Evolutionary conservation across 108 stramenopile genomes (phyloP).

Genomic region (Skeletonema marinoi): DNA sequence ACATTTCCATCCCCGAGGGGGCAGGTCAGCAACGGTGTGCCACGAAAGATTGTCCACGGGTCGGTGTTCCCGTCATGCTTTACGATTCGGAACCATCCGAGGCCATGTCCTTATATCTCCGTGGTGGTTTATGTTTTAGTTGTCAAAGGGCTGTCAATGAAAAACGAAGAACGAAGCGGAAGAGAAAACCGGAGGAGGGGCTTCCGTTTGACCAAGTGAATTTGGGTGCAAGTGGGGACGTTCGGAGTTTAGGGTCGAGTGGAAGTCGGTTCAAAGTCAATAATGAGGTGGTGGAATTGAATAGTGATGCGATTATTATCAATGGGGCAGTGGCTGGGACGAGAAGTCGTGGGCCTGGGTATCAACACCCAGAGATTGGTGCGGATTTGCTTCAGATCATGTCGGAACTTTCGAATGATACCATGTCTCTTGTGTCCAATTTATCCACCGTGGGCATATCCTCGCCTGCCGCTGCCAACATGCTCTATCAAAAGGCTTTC

Average conservation of each 20-base stretch:
- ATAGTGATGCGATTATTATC: constrained; percentile 68
- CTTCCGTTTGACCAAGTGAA: not conserved
- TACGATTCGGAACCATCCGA: constrained; percentile 77
- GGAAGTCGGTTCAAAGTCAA: constrained; percentile 43
- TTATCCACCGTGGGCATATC: not conserved
- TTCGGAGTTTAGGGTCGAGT: constrained; percentile 8
- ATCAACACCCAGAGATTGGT: constrained; percentile 62
- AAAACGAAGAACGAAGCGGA: constrained; percentile 76
- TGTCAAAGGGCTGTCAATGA: constrained; percentile 85
- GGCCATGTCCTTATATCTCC: constrained; percentile 67
- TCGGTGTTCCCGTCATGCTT: constrained; percentile 73
- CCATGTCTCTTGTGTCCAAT: constrained; percentile 39
- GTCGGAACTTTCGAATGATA: constrained; percentile 38
- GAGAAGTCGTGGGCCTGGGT: constrained; percentile 57
- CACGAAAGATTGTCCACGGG: constrained; percentile 57
- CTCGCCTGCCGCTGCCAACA: constrained; percentile 22
- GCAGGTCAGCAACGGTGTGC: constrained; percentile 65
- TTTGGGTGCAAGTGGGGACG: not conserved
- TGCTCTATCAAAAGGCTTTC: constrained; percentile 66
- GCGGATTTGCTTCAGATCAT: constrained; percentile 44
- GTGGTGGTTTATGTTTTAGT: constrained; percentile 78
- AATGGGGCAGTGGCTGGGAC: constrained; percentile 72
- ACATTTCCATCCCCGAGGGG: constrained; percentile 64
- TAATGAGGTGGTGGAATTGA: constrained; percentile 44
- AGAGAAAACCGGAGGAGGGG: constrained; percentile 49